Evolutionary conservation across 2,329 filamentous ascomycete species (phyloP), one percentile per base, ranked within the genome.

Genomic region (Aspergillus neoniger): DNA sequence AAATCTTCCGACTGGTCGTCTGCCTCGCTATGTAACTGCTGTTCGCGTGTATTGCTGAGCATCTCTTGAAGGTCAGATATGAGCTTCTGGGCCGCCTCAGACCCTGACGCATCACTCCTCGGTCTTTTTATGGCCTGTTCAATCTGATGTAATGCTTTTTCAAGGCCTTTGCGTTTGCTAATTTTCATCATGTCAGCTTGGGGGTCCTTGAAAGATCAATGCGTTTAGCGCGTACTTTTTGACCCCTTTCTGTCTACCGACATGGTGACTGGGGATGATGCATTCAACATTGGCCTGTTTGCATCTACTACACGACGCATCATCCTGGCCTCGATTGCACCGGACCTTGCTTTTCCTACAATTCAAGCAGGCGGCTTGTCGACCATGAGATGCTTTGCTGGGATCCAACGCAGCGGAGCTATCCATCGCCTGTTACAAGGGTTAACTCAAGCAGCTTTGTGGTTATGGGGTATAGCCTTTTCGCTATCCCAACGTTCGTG

Each of bases 101-200:
- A 72, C 7, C 77, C 74, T 44, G 74, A 73, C 4, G 79, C 68
- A 49, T 81, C 78, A 55, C 81, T 72, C 57, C 81, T 79, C 23
- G 85, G 82, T 52, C 86, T 78, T 69, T 85, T 82, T 57, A 88
- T 78, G 12, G 88, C 89, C 72, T 91, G 86, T 69, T 91, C 88
- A 62, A 92, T 88, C 70, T 91, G 88, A 69, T 86, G 86, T 19
- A 92, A 83, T 3, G 89, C 89, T 75, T 91, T 91, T 63, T 91
- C 89, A 30, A 91, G 77, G 0, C 89, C 89, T 15, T 87, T 88
- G 43, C 89, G 85, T 74, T 92, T 92, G 74, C 89, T 91, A 63
- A 15, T n/a, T 25, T 17, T 14, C 8, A 6, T 10, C n/a, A 5
- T 14, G 41, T 70, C 51, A 70, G 58, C 58, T 55, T 51, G 14